Base-by-base conservation (phyloP, 257 asterid genomes). In the Fraxinus pennsylvanica region DNA sequence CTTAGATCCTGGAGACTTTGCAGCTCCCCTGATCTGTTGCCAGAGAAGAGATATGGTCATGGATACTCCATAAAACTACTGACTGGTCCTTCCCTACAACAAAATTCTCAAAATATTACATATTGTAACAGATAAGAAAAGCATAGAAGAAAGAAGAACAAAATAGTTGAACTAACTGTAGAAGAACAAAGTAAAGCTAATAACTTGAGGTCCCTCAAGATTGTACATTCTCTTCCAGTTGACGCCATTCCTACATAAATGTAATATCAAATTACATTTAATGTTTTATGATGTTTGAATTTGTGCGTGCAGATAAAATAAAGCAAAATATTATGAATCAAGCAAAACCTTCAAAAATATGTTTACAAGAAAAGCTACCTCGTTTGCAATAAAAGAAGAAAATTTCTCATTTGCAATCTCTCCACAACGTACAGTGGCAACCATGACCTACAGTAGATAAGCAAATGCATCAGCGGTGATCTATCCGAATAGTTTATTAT, bases 11-110 rank as follows among this genome's bases (percentile, higher is more conserved):
- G 97, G 91, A 82, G 96, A 87, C 84, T 82, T 89, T 39, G 83
- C 77, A 82, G 85, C 84, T 76, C 91, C 91, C 91, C 85, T 83
- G 96, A 81, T 90, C 92, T 36, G 84, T 87, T 43, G 95, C 88
- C 89, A 94, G 78, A 78, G 97, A 86, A 38, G 98, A 91, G 69
- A 92, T 73, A 76, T 94, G 97, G 74, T 94, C 98, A 21, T 89
- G 93, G 88, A 94, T 94, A 90, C 96, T 92, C 98, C 98, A 94
- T 74, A 94, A 80, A 65, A 94, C 97, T 85, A 94, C 98, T 5
- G 90, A 89, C 78, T 83, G 89, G 86, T 94, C 98, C 89, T 94
- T 94, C 72, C 98, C 98, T 94, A 93, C 71, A 77, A 82, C n/a
- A 47, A 80, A 65, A 19, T 32, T 17, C 66, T 59, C 74, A 59